phyloP scores from a whole-genome alignment of 805 yeast genomes.

The Brettanomyces bruxellensis region DNA sequence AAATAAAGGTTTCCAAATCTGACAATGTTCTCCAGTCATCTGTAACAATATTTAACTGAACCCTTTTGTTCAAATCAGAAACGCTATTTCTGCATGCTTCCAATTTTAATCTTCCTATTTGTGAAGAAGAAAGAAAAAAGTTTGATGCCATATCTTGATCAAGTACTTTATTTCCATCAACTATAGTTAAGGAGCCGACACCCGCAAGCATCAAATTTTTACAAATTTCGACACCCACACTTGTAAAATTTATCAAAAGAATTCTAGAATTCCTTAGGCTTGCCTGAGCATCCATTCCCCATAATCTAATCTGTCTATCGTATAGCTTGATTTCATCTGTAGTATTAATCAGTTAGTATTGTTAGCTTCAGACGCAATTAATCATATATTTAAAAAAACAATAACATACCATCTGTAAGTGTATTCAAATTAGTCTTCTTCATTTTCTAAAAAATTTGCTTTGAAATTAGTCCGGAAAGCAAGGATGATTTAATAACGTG shows the following conservation, averaged over 20 bases:
- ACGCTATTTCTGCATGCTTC: conserved; percentile 48
- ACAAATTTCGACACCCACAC: conserved; percentile 71
- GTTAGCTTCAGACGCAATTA: no score
- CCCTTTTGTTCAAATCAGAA: conserved; percentile 73
- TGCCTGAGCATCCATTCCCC: conserved; percentile 93
- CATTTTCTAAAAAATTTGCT: not conserved
- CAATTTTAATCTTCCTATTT: conserved; percentile 48
- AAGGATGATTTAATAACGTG: no score
- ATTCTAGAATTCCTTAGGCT: conserved; percentile 64
- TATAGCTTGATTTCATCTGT: conserved; percentile 81
- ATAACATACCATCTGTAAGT: conserved; percentile 3
- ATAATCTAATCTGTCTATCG: conserved; percentile 87
- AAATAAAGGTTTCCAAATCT: conserved; percentile 31
- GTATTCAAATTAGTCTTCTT: not conserved
- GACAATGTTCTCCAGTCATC: conserved; percentile 10
- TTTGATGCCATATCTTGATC: conserved; percentile 66
- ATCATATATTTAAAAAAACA: not conserved
- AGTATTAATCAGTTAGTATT: not conserved
- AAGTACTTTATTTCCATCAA: conserved; percentile 46
- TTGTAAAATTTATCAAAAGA: conserved; percentile 62
- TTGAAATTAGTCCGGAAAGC: no score
- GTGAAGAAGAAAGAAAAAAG: conserved; percentile 53
- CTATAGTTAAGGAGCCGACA: conserved; percentile 63
- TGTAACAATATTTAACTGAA: conserved; percentile 30
- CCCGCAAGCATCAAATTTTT: conserved; percentile 89